Percentiles rank a stretch among this genome's conserved stretches.
Conservation (phyloP, 2,329 filamentous ascomycete genomes). For the Penicillium sp. region DNA sequence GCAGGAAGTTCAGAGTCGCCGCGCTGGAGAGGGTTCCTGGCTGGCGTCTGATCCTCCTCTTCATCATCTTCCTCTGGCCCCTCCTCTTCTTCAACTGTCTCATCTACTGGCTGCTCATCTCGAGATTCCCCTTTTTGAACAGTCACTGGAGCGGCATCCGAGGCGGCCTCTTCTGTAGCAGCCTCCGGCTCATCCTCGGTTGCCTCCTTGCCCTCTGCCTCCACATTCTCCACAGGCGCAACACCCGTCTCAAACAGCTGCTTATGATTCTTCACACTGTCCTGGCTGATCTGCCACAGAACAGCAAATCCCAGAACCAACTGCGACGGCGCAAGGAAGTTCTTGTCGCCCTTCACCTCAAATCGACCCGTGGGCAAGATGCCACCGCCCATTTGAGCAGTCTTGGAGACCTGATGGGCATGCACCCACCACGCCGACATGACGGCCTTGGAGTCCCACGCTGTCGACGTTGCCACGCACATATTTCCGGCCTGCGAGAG, state of each 20-base stretch:
- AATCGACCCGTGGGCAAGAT: slow-evolving; percentile 75
- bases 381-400: slow-evolving; percentile 74
- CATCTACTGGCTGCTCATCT: slow-evolving; percentile 26
- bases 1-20: slow-evolving; percentile 13
- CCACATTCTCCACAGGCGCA: slow-evolving; percentile 23
- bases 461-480: slow-evolving; percentile 79
- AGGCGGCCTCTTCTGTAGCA: neutral
- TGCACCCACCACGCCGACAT: slow-evolving; percentile 98
- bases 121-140: slow-evolving; percentile 4
- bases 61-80: slow-evolving; percentile 36
- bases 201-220: slow-evolving; percentile 1
- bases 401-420: slow-evolving; percentile 87
- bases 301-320: slow-evolving; percentile 84
- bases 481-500: slow-evolving; percentile 86
- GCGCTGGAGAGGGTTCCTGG: slow-evolving; percentile 24
- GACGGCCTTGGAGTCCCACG: slow-evolving; percentile 94
- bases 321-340: slow-evolving; percentile 84
- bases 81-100: neutral
- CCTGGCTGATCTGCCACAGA: slow-evolving; percentile 84
- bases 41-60: slow-evolving; percentile 28
- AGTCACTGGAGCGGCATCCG: slow-evolving; percentile 4
- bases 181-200: slow-evolving; percentile 26
- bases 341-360: slow-evolving; percentile 81
- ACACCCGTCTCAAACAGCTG: slow-evolving; percentile 58
- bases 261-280: slow-evolving; percentile 77